Evolutionary conservation across 1,284 basidiomycete genomes (phyloP).

Genomic region (Irpex lacteus): DNA sequence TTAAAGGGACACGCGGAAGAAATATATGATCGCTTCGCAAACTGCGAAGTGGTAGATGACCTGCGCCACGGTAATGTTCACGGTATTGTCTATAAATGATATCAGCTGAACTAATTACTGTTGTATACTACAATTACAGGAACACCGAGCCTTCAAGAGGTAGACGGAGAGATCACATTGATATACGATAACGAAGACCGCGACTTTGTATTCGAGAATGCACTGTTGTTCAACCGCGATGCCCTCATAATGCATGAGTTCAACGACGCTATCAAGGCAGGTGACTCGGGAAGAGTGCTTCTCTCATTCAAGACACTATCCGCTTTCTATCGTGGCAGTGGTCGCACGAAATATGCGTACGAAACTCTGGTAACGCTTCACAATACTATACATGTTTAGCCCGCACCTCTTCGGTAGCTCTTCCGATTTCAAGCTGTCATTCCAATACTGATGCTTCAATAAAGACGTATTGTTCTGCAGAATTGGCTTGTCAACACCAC

Average conservation of each 20-base stretch:
- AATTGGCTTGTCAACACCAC: too few relatives aligned
- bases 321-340: slow-evolving; percentile 31
- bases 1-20: not conserved
- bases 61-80: slow-evolving; percentile 1
- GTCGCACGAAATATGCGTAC: slow-evolving; percentile 37
- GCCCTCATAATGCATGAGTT: slow-evolving; percentile 33
- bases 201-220: slow-evolving; percentile 36
- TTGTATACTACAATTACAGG: not conserved
- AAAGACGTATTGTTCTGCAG: too few relatives aligned
- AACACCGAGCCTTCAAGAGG: not conserved
- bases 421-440: too few relatives aligned
- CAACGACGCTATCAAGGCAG: slow-evolving; percentile 32
- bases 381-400: slow-evolving; percentile 37
- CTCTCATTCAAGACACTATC: slow-evolving; percentile 30
- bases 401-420: slow-evolving; percentile 29
- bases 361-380: slow-evolving; percentile 39
- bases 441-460: too few relatives aligned
- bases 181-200: not conserved
- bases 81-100: not conserved
- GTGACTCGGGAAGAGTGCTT: slow-evolving; percentile 34
- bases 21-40: slow-evolving; percentile 8
- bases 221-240: slow-evolving; percentile 34
- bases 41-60: slow-evolving; percentile 23
- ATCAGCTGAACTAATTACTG: not conserved
- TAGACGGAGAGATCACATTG: not conserved